phyloP scores from a whole-genome alignment of 768 basidiomycete genomes.

The Hygrocybe coccinea region DNA sequence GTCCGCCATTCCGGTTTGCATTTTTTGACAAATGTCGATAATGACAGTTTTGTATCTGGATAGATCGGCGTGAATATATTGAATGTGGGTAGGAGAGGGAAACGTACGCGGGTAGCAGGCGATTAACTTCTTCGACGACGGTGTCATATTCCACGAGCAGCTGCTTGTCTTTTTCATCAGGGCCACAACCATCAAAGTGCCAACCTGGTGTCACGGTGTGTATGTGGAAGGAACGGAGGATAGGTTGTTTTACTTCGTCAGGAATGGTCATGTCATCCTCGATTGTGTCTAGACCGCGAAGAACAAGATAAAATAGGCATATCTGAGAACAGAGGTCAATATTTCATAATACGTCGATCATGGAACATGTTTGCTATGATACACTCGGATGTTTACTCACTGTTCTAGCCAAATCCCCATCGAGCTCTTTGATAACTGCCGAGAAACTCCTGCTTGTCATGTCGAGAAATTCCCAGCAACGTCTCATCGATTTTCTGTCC shows the following conservation, averaged over 20 bases:
- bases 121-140: slow-evolving; percentile 75
- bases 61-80: too few relatives aligned
- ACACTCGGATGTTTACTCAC: too few relatives aligned
- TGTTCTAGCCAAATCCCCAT: slow-evolving; percentile 88
- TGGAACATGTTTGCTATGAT: too few relatives aligned
- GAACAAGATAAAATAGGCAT: slow-evolving; percentile 90
- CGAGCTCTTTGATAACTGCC: slow-evolving; percentile 91
- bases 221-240: slow-evolving; percentile 78
- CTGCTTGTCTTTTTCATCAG: slow-evolving; percentile 82
- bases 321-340: slow-evolving; percentile 46
- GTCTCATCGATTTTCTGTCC: slow-evolving; percentile 80
- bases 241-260: slow-evolving; percentile 77
- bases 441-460: slow-evolving; percentile 84
- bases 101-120: slow-evolving; percentile 58
- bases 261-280: slow-evolving; percentile 98
- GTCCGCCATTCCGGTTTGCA: slow-evolving; percentile 95
- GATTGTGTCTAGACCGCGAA: slow-evolving; percentile 93
- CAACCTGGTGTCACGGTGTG: slow-evolving; percentile 79
- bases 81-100: slow-evolving; percentile 4
- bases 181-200: slow-evolving; percentile 77
- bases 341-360: too few relatives aligned
- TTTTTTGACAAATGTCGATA: slow-evolving; percentile 75
- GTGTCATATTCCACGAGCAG: slow-evolving; percentile 79
- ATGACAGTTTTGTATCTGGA: slow-evolving; percentile 73
- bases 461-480: slow-evolving; percentile 89